phyloP scores from a whole-genome alignment of 192 early-diverging fungal species.

The Coemansia sp. region DNA sequence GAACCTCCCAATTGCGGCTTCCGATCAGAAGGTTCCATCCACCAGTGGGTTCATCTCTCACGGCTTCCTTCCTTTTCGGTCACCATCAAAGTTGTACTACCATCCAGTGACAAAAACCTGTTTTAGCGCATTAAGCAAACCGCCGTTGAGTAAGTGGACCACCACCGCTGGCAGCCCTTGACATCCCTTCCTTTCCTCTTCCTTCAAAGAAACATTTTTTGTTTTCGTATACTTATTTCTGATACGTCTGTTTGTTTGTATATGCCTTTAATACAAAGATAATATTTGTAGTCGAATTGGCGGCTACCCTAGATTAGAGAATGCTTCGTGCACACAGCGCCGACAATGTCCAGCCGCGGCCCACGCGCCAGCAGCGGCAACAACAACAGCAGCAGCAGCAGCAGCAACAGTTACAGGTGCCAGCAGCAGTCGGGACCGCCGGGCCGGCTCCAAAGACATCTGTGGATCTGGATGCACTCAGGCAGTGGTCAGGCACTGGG shows the following conservation, averaged over 20 bases:
- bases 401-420: background rate
- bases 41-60: no score
- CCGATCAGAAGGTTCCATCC: no score
- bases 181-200: background rate
- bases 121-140: no score
- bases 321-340: constrained; percentile 11
- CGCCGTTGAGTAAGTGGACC: no score
- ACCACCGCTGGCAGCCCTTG: no score
- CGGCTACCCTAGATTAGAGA: background rate
- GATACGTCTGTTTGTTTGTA: background rate
- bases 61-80: no score
- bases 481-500: constrained; percentile 46
- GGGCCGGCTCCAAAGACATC: background rate
- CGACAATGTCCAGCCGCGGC: background rate
- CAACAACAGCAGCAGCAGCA: constrained; percentile 2
- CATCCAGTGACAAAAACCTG: no score
- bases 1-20: background rate
- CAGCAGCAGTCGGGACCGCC: background rate
- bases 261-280: background rate
- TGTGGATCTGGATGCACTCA: constrained; percentile 38
- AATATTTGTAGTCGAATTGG: background rate
- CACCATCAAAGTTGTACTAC: no score
- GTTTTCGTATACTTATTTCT: background rate
- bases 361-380: background rate
- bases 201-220: background rate